Evolutionary conservation across 1,139 yeast species (phyloP), one percentile per base, ranked within the genome.

Genomic region (Blastobotrys capitulatus): DNA sequence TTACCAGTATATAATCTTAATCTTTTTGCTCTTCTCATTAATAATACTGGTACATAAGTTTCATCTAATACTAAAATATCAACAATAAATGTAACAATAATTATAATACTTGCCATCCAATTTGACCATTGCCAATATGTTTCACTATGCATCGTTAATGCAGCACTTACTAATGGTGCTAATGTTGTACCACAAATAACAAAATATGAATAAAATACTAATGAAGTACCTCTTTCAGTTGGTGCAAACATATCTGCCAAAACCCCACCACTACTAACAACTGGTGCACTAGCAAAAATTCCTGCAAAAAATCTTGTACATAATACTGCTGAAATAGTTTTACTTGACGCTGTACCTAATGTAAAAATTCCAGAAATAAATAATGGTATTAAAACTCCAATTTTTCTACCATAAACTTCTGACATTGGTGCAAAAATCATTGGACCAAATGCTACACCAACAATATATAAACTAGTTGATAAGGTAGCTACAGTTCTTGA

Each of bases 401-500:
- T 70, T 58, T 82, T 80, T 52, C 95, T 73, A 8, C 95, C 96
- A 51, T 80, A 78, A 54, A 83, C 79, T 63, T 86, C 95, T 15
- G 90, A 82, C 38, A 86, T 67, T 4, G 96, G 95, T 4, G 90
- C 87, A 72, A 89, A 77, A 38, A 86, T 67, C 55, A 86, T 69
- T 0, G 95, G 95, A 4, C 95, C 95, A 34, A 79, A 69, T n/a
- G 83, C 82, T 58, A 85, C 74, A 1, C 95, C 92, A 55, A 85
- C 68, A 35, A 86, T 83, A 75, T 81, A 84, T 26, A 86, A 68
- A 1, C 89, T 76, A 16, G 86, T 82, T 0, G 85, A 75, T 45
- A 85, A 68, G 0, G 79, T 76, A 4, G 83, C 74, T 0, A 83
- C 86, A 58, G 82, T 88, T 32, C 74, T 68, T 8, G 80, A 73